These are phyloP conservation scores for Teratosphaeria epicoccoides DNA, from an alignment of 2,329 filamentous ascomycete genomes.

Conservation along the genomic window DNA sequence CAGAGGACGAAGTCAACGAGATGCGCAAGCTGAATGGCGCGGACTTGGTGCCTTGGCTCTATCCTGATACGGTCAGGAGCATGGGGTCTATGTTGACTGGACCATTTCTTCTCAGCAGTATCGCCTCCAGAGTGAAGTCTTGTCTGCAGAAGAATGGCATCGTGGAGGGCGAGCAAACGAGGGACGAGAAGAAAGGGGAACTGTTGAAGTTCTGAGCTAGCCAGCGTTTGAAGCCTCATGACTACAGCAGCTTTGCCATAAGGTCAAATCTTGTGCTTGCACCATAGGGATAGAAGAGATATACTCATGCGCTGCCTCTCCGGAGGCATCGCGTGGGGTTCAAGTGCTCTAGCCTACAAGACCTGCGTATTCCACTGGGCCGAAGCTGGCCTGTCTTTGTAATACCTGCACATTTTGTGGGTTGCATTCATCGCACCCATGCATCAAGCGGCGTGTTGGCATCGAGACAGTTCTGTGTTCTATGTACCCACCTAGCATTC, in stretches of 20 bases:
- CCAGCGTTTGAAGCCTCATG: neutral
- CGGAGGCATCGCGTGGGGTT: too few species aligned
- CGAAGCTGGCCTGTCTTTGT: neutral
- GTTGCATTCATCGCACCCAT: too few species aligned
- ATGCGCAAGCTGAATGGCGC: constrained; percentile 10
- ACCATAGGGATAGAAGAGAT: too few species aligned
- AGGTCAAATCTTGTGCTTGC: neutral
- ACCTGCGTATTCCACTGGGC: neutral
- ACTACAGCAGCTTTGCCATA: neutral
- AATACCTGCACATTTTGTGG: too few species aligned
- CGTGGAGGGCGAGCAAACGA: constrained; percentile 6
- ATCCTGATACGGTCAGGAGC: constrained; percentile 10
- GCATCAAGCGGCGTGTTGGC: too few species aligned
- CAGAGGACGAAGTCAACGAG: constrained; percentile 8
- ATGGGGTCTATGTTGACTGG: constrained; percentile 7
- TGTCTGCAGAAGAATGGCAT: constrained; percentile 10
- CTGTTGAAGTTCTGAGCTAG: neutral
- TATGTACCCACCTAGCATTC: too few species aligned
- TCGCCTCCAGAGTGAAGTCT: constrained; percentile 8
- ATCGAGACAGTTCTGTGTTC: too few species aligned
- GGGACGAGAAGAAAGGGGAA: neutral
- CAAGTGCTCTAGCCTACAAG: neutral
- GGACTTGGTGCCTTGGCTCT: constrained; percentile 11
- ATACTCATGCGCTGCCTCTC: too few species aligned
- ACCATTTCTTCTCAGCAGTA: constrained; percentile 10